Percentiles rank a stretch among this genome's conserved stretches.
Evolutionary conservation across 495 filamentous ascomycete genomes (phyloP).

Genomic region (Stereocaulon alpinum): DNA sequence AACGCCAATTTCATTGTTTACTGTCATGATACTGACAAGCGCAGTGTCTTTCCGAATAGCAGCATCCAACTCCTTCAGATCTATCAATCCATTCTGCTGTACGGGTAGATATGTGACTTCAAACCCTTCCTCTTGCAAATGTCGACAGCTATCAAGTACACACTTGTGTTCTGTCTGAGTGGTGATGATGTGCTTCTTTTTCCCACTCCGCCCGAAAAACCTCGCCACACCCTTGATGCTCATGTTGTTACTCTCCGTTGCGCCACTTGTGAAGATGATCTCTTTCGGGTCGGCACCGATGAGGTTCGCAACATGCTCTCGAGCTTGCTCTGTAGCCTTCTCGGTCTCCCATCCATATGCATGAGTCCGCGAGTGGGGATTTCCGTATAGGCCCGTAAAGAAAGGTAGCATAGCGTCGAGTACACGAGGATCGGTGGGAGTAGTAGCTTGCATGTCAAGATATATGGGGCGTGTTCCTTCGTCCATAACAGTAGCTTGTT

Average conservation of each 20-base stretch:
- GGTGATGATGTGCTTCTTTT: conserved; percentile 98
- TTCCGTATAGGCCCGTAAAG: conserved; percentile 87
- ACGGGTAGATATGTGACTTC: conserved; percentile 94
- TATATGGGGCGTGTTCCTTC: conserved; percentile 92
- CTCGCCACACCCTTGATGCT: conserved; percentile 94
- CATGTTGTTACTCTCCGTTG: conserved; percentile 99
- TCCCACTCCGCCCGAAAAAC: conserved; percentile 83
- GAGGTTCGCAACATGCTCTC: conserved; percentile 69
- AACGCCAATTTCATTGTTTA: conserved; percentile 98
- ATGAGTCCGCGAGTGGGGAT: conserved; percentile 94
- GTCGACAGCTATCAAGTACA: conserved; percentile 90
- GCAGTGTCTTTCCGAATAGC: conserved; percentile 86
- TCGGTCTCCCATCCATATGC: conserved; percentile 99
- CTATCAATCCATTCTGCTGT: conserved; percentile 68
- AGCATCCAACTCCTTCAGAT: conserved; percentile 75
- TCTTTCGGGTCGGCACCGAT: conserved; percentile 95
- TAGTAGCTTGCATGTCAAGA: conserved; percentile 97
- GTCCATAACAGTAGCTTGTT: conserved; percentile 88
- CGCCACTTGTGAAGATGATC: conserved; percentile 96
- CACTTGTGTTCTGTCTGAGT: conserved; percentile 98
- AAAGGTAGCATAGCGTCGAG: conserved; percentile 95
- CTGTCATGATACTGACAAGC: conserved; percentile 94
- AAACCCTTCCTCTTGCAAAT: conserved; percentile 93
- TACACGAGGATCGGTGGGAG: conserved; percentile 88
- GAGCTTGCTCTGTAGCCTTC: conserved; percentile 77